Evolutionary conservation across 345 rosid genomes (phyloP).

Genomic region (Brassica juncea): DNA sequence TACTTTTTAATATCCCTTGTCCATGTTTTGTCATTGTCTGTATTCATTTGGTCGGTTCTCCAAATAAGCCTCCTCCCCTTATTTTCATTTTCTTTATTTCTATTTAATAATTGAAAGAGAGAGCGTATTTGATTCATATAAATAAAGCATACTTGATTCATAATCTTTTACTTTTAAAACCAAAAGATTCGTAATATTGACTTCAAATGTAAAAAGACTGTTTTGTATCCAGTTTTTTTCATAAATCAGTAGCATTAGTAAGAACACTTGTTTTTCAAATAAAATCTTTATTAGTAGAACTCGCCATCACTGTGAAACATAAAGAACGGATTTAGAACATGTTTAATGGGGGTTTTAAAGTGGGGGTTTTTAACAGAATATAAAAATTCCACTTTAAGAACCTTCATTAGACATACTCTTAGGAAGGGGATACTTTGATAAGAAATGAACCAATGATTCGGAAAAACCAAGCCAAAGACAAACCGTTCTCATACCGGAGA

Average conservation of each 20-base stretch:
- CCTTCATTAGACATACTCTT: too few species aligned
- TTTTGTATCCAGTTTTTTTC: neutral
- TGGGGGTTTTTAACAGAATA: too few species aligned
- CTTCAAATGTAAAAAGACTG: neutral
- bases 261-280: neutral
- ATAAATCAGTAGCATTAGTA: neutral
- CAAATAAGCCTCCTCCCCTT: neutral
- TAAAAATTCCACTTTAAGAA: too few species aligned
- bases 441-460: constrained; percentile 12
- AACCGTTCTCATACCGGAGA: constrained; percentile 20
- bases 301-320: too few species aligned
- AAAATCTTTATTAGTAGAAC: neutral
- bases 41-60: neutral
- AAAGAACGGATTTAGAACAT: too few species aligned
- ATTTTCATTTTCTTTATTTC: constrained; percentile 3
- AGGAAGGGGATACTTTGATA: neutral
- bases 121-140: neutral
- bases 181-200: neutral
- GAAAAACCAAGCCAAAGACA: constrained; percentile 3
- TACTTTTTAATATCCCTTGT: neutral
- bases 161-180: neutral
- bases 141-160: neutral
- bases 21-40: constrained; percentile 6
- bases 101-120: neutral
- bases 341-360: too few species aligned